Base-by-base conservation (phyloP, 2,329 filamentous ascomycete genomes). In the Neonectria sp. region DNA sequence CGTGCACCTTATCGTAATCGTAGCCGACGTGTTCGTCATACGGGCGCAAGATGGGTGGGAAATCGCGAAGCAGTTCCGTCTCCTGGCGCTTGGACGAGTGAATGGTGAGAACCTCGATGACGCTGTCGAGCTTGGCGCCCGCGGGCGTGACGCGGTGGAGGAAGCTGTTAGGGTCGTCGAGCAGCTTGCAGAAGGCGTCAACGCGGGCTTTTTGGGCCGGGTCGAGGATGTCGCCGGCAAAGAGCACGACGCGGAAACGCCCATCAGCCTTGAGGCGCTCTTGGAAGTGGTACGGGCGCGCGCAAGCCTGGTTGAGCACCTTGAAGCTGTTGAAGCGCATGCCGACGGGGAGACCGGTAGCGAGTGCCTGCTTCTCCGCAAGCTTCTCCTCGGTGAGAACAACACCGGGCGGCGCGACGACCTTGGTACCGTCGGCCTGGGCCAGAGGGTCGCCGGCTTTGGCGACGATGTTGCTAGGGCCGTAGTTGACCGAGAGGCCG, bases 81-180 rank as follows among this genome's bases (percentile, higher is more conserved):
- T 85, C 80, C 0, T 72, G 76, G 40, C 90, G 82, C 27, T 82
- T 82, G 0, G 88, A 82, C 3, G 84, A 83, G 75, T 93, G 91
- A 0, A 92, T 79, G 0, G 89, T 88, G 3, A 93, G 75, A 0
- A 92, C 80, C 35, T 92, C 90, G 37, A 93, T 82, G 4, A 89
- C 8, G 77, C 60, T 45, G 59, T 68, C 55, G 74, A 71, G 37
- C 63, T 71, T 40, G 73, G 68, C 7, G 17, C 53, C 60, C 6
- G 35, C 2, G 25, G 62, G 56, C 15, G 68, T 24, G 56, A 82
- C 82, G n/a, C 73, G 79, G n/a, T 67, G 77, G 15, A 90, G 74
- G 62, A 90, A 82, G 1, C 81, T 29, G 29, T 79, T 0, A 70
- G 66, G 11, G 69, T 77, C 4, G 89, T 80, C 57, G 73, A 78